Percentiles rank a stretch among this genome's conserved stretches.
Evolutionary conservation across 1,284 basidiomycete species (phyloP).

Genomic region (Irpex rosettiformis): DNA sequence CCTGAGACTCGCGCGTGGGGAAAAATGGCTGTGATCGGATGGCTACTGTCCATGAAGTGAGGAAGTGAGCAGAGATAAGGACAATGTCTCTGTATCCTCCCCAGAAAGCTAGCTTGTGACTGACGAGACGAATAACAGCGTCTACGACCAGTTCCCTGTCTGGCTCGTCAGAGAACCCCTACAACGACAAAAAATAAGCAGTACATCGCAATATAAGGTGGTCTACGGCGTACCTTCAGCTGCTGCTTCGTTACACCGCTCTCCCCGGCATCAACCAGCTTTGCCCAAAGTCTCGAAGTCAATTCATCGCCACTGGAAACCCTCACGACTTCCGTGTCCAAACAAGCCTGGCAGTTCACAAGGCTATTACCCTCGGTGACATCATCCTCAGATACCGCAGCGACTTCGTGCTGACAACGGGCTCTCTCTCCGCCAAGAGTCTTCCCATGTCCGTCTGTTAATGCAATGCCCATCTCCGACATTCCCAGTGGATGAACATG

Average conservation of each 20-base stretch:
- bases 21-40: slow-evolving; percentile 25
- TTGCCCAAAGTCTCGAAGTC: slow-evolving; percentile 14
- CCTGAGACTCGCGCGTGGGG: background rate
- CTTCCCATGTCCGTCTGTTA: slow-evolving; percentile 38
- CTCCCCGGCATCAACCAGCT: slow-evolving; percentile 37
- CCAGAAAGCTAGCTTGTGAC: slow-evolving; percentile 50
- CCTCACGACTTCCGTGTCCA: slow-evolving; percentile 39
- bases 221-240: slow-evolving; percentile 38
- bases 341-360: slow-evolving; percentile 57
- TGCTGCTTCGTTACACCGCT: slow-evolving; percentile 45
- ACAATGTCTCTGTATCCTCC: slow-evolving; percentile 54
- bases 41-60: slow-evolving; percentile 56
- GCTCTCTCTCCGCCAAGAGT: slow-evolving; percentile 41
- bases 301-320: background rate
- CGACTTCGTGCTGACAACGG: slow-evolving; percentile 41
- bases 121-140: slow-evolving; percentile 36
- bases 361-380: slow-evolving; percentile 18
- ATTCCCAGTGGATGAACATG: background rate
- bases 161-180: background rate
- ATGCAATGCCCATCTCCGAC: slow-evolving; percentile 3
- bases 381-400: slow-evolving; percentile 25
- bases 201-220: background rate
- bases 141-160: background rate
- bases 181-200: background rate
- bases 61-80: slow-evolving; percentile 47